Percentiles rank a stretch among this genome's conserved stretches.
phyloP scores from a whole-genome alignment of 768 basidiomycete genomes.

The Stropharia rugosoannulata region DNA sequence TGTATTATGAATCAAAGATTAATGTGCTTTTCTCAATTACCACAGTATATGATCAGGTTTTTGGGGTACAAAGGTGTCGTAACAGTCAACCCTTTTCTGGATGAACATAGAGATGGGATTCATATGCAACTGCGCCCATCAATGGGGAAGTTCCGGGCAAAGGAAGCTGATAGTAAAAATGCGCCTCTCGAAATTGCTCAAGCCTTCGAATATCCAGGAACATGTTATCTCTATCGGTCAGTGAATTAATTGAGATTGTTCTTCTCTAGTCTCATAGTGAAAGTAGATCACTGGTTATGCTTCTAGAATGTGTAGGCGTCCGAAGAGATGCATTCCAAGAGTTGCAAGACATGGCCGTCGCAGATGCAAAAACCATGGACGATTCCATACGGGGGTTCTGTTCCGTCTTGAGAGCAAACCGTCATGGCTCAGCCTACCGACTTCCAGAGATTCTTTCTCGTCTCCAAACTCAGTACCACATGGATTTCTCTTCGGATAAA shows the following conservation, averaged over 20 bases:
- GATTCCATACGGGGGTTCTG: slow-evolving; percentile 51
- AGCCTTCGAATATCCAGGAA: slow-evolving; percentile 57
- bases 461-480: slow-evolving; percentile 38
- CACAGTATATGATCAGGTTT: slow-evolving; percentile 79
- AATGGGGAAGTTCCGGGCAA: slow-evolving; percentile 74
- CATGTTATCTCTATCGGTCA: slow-evolving; percentile 73
- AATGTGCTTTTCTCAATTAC: background rate
- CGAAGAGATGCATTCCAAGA: slow-evolving; percentile 52
- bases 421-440: slow-evolving; percentile 46
- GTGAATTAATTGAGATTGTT: background rate
- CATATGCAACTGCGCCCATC: slow-evolving; percentile 71
- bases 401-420: slow-evolving; percentile 46
- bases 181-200: slow-evolving; percentile 76
- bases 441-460: slow-evolving; percentile 51
- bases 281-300: slow-evolving; percentile 68
- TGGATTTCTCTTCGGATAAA: slow-evolving; percentile 41
- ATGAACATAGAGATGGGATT: slow-evolving; percentile 45
- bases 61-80: slow-evolving; percentile 85
- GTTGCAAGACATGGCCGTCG: slow-evolving; percentile 61
- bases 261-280: background rate
- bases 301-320: slow-evolving; percentile 76
- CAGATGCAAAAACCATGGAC: slow-evolving; percentile 56
- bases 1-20: slow-evolving; percentile 1
- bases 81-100: slow-evolving; percentile 56
- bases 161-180: slow-evolving; percentile 29